Evolutionary conservation across 495 filamentous ascomycete species (phyloP), one percentile per base, ranked within the genome.

Genomic region (Penicillium lagena): DNA sequence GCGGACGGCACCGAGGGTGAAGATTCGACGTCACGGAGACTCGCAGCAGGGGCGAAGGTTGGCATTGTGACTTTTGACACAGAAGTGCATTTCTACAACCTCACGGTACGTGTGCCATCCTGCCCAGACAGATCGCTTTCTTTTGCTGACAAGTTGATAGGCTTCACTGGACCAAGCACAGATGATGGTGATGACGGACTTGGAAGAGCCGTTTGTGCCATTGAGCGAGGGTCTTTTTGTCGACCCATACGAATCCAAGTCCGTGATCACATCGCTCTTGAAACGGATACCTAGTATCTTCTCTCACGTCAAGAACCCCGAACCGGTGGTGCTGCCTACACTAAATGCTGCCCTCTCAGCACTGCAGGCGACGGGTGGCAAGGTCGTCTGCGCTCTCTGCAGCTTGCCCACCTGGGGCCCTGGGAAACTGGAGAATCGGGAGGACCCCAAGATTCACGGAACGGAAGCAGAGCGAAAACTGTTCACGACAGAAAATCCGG

Each of bases 101-200:
- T 94, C 54, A 87, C 82, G 57, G 80, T 87, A 72, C 60, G 83
- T 74, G 14, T 33, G 27, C 38, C 28, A 7, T 22, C 12, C 37
- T 45, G 11, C 10, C n/a, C 7, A 6, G 32, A 15, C 12, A 17
- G 39, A 27, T 7, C n/a, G 17, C 9, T 12, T 38, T 34, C 12
- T 27, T 40, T 34, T 52, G 34, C 63, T 75, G 17, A 73, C 46
- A 27, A 8, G n/a, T 5, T 12, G 36, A 9, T 50, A 89, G 85
- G 68, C 88, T 13, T 70, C 79, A 28, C 68, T 96, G 27, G 87
- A 95, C 39, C 81, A 89, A 68, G 87, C 93, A 6, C 93, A 99
- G 56, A 96, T 97, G 91, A 81, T 97, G 72, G 90, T 97, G 12
- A 95, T 97, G 89, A 87, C 93, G 9, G 93, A 99, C 59, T 78